Evolutionary conservation across 2,329 filamentous ascomycete species (phyloP), one percentile per base, ranked within the genome.

Genomic region (Aspergillus vadensis): DNA sequence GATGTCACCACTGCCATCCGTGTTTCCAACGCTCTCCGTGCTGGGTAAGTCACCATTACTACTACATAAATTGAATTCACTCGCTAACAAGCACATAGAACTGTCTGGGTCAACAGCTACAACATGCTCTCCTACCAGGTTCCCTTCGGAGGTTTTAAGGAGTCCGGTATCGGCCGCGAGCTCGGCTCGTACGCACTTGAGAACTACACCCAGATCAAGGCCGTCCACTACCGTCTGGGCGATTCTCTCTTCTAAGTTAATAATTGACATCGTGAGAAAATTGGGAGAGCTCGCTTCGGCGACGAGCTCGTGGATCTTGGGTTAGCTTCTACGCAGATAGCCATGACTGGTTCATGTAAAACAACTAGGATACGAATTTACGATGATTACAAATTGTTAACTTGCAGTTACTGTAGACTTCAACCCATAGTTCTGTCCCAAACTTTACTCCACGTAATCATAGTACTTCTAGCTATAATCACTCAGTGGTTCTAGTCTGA

Each of bases 1-100:
- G 88, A 91, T 75, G 80, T 93, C 70, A 92, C 91, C 84, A 93
- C 89, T 0, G 90, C 91, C 69, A 85, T 95, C 71, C 84, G 89
- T 36, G 87, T 92, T 2, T 86, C 89, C 55, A 89, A 91, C 71
- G 82, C 82, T 48, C 82, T 93, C 63, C 82, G 85, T 59, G 88
- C 90, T 0, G 91, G 91, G 70, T 73, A 59, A 69, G 70, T 86
- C 84, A 82, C 72, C 80, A 63, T 86, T 84, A 83, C 72, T 80
- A 77, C 52, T 68, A 59, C 27, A 44, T 58, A 14, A n/a, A 49
- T n/a, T 41, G 7, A 19, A 39, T 25, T 38, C 23, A 14, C 23
- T 12, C 23, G 25, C 60, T 59, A 62, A 63, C 51, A 14, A 5
- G 6, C 5, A 10, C 17, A 17, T 56, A 68, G 70, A 61, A 86